phyloP scores from a whole-genome alignment of 805 yeast species.

The Suhomyces pyralidae region DNA sequence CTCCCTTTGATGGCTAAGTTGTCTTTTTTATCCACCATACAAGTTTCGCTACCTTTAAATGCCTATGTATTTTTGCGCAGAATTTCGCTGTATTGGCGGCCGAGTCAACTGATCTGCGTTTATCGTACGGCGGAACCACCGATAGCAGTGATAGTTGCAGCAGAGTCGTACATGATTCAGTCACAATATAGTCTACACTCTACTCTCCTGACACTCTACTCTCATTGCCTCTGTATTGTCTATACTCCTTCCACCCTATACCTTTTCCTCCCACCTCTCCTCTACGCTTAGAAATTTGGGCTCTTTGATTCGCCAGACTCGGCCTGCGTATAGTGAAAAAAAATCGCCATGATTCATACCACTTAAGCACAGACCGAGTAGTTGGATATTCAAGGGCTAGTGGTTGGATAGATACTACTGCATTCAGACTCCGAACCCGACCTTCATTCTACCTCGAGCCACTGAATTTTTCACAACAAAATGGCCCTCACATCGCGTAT shows the following conservation, averaged over 20 bases:
- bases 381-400: background rate
- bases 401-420: background rate
- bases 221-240: background rate
- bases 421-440: background rate
- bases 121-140: background rate
- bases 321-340: background rate
- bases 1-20: no score
- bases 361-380: background rate
- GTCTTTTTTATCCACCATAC: no score
- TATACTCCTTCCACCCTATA: background rate
- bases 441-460: background rate
- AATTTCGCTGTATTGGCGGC: background rate
- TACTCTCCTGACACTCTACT: background rate
- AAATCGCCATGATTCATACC: no score
- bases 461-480: background rate
- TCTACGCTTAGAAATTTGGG: constrained; percentile 3
- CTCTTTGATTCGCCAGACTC: constrained; percentile 1
- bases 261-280: background rate
- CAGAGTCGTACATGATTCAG: background rate
- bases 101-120: background rate
- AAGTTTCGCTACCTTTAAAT: no score
- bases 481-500: background rate
- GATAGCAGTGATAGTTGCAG: background rate
- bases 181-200: background rate
- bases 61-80: no score